Evolutionary conservation across 2,329 filamentous ascomycete species (phyloP), one percentile per base, ranked within the genome.

Genomic region (Decorospora gaudefroyi): DNA sequence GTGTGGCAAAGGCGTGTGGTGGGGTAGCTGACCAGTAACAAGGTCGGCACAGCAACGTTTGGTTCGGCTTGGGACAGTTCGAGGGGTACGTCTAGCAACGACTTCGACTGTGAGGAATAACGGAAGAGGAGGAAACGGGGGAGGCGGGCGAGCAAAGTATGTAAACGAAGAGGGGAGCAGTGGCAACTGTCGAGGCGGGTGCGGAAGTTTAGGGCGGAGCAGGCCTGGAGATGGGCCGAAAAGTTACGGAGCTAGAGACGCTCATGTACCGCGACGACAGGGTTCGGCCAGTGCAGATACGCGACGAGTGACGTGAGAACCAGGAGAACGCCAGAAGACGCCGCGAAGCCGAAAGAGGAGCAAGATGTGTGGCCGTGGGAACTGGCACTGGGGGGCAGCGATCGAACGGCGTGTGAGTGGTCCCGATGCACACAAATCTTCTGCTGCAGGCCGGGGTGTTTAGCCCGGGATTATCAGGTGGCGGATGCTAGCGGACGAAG

Each of bases 211-310:
- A 44, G 36, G 49, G 57, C 51, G 53, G 54, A 58, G 58, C 51
- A 56, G 56, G 51, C 49, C 47, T 42, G 49, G 26, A 54, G 44
- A 59, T 61, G 53, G 58, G 61, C 60, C 61, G 62, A 61, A 50
- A 36, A 51, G 45, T 16, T 53, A 43, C 41, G 49, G 53, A 57
- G 55, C 54, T 55, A 57, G 47, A 42, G 25, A 37, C 19, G 42
- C 42, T 41, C 37, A 46, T 51, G 42, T 40, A 48, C 54, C 42
- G 54, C 41, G 45, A 48, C 29, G 48, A 46, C 48, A 54, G 51
- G 55, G 55, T 35, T 42, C 46, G 35, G 46, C 43, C 48, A 54
- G 42, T 52, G 13, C 38, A 54, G 54, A 46, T 56, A 44, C 27
- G 53, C 51, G 56, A 57, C 46, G 32, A 45, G 42, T 49, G 51